Conservation (phyloP, 129 eudicot genomes). For the Lactuca sativa region DNA sequence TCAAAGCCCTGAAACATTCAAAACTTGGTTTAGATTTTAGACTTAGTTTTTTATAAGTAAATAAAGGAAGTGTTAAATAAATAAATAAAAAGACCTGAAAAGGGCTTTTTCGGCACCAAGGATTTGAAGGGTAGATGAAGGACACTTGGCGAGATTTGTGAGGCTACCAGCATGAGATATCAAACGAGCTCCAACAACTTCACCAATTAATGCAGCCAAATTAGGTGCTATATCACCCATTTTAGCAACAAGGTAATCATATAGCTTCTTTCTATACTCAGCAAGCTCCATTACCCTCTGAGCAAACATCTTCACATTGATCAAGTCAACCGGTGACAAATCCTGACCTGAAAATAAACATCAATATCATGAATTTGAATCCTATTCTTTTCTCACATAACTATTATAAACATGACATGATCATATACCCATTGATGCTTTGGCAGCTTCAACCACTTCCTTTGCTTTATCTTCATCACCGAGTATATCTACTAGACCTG, state of each 20-base stretch:
- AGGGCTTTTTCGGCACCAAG: slow-evolving; percentile 68
- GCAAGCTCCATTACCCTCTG: slow-evolving; percentile 94
- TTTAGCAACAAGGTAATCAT: slow-evolving; percentile 82
- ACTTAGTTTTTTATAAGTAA: not conserved
- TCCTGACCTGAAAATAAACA: slow-evolving; percentile 68
- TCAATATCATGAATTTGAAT: too few species aligned
- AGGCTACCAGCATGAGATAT: slow-evolving; percentile 98
- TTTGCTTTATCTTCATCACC: slow-evolving; percentile 97
- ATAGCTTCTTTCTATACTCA: slow-evolving; percentile 90
- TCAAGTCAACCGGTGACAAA: slow-evolving; percentile 81
- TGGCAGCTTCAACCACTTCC: slow-evolving; percentile 94
- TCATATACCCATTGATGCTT: slow-evolving; percentile 99
- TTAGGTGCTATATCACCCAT: slow-evolving; percentile 96
- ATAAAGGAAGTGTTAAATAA: not conserved
- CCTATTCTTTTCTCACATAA: too few species aligned
- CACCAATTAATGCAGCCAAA: slow-evolving; percentile 91
- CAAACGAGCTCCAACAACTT: slow-evolving; percentile 92
- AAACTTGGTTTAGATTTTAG: not conserved
- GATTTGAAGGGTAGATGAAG: slow-evolving; percentile 64
- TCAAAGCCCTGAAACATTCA: slow-evolving; percentile 63
- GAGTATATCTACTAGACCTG: slow-evolving; percentile 65
- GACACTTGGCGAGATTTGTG: slow-evolving; percentile 93
- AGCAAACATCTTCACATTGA: slow-evolving; percentile 88
- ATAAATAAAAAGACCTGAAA: slow-evolving; percentile 74
- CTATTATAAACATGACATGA: too few species aligned